These are phyloP conservation scores for Cinchona pubescens DNA, from an alignment of 257 asterid genomes.

Conservation along the genomic window DNA sequence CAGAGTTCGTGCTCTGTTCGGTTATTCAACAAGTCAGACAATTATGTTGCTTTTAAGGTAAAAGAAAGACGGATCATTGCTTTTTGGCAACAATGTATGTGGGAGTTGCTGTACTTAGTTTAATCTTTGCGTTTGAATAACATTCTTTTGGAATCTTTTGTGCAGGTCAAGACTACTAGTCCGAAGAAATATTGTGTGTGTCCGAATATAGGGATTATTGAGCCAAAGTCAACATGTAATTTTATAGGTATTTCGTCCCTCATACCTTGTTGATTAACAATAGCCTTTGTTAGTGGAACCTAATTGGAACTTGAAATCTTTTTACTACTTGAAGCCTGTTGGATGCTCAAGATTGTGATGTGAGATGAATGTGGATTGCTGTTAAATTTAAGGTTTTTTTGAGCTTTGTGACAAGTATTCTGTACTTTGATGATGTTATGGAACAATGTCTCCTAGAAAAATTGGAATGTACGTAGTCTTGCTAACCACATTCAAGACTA, in stretches of 20 bases:
- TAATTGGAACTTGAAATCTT: not conserved
- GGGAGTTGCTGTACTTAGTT: not conserved
- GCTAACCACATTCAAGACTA: not conserved
- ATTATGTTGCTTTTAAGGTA: constrained; percentile 47
- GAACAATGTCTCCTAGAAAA: not conserved
- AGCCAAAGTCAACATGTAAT: constrained; percentile 37
- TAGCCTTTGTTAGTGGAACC: not conserved
- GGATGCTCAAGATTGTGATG: not conserved
- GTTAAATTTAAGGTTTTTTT: not conserved
- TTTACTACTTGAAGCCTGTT: not conserved
- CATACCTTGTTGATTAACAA: not conserved
- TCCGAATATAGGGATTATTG: constrained; percentile 43
- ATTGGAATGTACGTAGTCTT: not conserved
- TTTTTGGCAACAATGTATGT: not conserved
- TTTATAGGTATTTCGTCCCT: constrained; percentile 28
- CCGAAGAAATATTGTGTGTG: constrained; percentile 50
- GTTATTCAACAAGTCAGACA: constrained; percentile 30
- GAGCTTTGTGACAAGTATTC: not conserved
- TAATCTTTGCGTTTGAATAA: constrained; percentile 7
- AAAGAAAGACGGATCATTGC: too few species aligned
- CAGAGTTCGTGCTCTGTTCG: constrained; percentile 38
- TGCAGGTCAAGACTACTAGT: constrained; percentile 55
- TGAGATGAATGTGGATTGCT: not conserved
- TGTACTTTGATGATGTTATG: not conserved
- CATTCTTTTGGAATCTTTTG: constrained; percentile 5